A percentile compares a stretch with the other conserved stretches of the same genome.
Evolutionary conservation across 2,329 filamentous ascomycete genomes (phyloP).

Genomic region (Cercospora sp.): DNA sequence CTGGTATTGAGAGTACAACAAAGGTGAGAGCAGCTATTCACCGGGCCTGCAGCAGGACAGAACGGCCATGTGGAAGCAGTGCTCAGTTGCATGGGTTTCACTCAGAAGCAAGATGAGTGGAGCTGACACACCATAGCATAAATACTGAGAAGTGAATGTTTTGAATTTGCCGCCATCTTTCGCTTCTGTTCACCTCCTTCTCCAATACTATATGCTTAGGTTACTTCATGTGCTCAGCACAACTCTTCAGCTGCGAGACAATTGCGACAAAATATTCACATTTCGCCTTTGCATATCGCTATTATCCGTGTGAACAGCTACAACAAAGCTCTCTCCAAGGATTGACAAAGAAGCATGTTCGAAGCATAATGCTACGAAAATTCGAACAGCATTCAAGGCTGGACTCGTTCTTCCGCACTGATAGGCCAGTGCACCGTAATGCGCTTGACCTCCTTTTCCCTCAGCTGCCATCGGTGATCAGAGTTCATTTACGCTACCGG

Average conservation of each 20-base stretch:
- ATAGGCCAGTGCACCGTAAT: too few relatives aligned
- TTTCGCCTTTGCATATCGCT: not conserved
- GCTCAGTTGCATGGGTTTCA: not conserved
- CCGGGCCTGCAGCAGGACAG: not conserved
- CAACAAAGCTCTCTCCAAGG: not conserved
- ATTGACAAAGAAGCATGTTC: too few relatives aligned
- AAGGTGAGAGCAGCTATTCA: not conserved
- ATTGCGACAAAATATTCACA: not conserved
- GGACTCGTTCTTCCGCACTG: too few relatives aligned
- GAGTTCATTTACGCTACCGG: too few relatives aligned
- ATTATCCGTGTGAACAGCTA: not conserved
- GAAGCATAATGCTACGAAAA: too few relatives aligned
- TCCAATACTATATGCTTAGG: not conserved
- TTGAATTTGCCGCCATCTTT: not conserved
- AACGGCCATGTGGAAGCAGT: not conserved
- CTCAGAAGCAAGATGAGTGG: not conserved
- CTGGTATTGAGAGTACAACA: not conserved
- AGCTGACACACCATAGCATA: not conserved
- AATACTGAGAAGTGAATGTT: not conserved
- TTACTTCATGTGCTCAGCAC: not conserved
- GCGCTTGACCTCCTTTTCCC: too few relatives aligned
- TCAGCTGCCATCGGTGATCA: too few relatives aligned
- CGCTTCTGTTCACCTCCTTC: not conserved
- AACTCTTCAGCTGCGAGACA: not conserved
- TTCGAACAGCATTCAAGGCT: too few relatives aligned